These are phyloP conservation scores for Colletotrichum echinochloae DNA, from an alignment of 2,329 filamentous ascomycete species.

Conservation along the genomic window DNA sequence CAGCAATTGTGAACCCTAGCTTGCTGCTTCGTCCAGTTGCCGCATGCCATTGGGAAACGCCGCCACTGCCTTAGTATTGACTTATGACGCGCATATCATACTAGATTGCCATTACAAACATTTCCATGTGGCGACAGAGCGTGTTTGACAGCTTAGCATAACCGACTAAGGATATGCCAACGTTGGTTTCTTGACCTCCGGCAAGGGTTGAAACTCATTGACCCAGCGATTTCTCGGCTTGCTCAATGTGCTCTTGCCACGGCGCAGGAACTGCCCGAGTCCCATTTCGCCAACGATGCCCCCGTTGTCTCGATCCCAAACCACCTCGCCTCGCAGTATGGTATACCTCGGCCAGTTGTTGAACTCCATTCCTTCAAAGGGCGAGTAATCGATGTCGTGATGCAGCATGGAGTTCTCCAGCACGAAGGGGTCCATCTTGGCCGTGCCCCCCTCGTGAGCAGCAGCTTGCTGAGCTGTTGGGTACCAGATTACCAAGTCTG, in stretches of 20 bases:
- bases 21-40: background rate
- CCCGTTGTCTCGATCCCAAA: slow-evolving; percentile 67
- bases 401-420: slow-evolving; percentile 67
- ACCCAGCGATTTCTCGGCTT: slow-evolving; percentile 42
- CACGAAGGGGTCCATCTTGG: slow-evolving; percentile 47
- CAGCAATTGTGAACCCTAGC: too few relatives aligned
- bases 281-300: slow-evolving; percentile 62
- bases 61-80: too few relatives aligned
- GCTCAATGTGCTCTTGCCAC: slow-evolving; percentile 47
- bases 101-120: background rate
- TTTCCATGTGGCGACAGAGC: background rate
- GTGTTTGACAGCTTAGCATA: background rate
- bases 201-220: slow-evolving; percentile 32
- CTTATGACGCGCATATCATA: background rate
- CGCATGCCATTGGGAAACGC: too few relatives aligned
- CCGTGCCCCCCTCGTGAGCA: slow-evolving; percentile 45
- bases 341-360: slow-evolving; percentile 73
- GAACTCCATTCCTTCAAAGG: slow-evolving; percentile 68
- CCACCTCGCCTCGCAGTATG: slow-evolving; percentile 67
- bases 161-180: background rate
- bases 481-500: slow-evolving; percentile 70
- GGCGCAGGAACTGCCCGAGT: slow-evolving; percentile 61
- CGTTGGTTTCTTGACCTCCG: background rate
- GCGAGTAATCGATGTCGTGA: slow-evolving; percentile 72
- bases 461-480: slow-evolving; percentile 46